Evolutionary conservation across 1,284 basidiomycete species (phyloP), one percentile per base, ranked within the genome.

Genomic region (Melampsora abietis-canadensis): DNA sequence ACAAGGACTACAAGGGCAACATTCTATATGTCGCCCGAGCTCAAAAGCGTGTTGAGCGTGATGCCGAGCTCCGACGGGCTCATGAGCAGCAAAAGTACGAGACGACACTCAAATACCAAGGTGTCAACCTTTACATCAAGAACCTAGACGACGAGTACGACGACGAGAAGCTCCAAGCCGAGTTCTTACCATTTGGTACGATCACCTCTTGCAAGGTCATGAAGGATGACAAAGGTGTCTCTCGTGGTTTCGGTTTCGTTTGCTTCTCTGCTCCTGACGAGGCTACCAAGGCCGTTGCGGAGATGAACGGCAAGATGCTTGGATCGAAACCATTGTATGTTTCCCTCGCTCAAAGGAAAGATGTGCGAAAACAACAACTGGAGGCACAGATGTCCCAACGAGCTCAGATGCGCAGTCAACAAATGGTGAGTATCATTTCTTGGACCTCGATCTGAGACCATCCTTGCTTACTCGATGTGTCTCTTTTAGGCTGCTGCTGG

Each of bases 241-340:
- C 92, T 62, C 92, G 94, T 82, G 96, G 96, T 80, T 99, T 99
- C 81, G 96, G 96, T 80, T 99, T 99, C 83, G 96, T 99, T 79
- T 99, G 96, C 85, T 99, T 94, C 87, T 93, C 93, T 60, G 90
- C 93, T 76, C 94, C 96, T 69, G 96, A 99, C 80, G 96, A 99
- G 85, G 95, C 96, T 65, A 98, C 94, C 82, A 98, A 98, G 86
- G 96, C 96, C 77, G 94, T 98, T 78, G 92, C 93, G 73, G 96
- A 99, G 86, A 97, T 99, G 94, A 98, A 98, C 88, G 97, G 97
- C 87, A 98, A 98, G 87, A 98, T 98, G 91, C 92, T 98, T 81
- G 94, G 95, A 79, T 88, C 91, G 81, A 98, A 98, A 85, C 96
- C 96, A 69, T 89, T 99, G 80, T 99, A 98, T 83, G 96, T 99